Evolutionary conservation across 1,284 basidiomycete genomes (phyloP).

Genomic region (Bjerkandera adusta): DNA sequence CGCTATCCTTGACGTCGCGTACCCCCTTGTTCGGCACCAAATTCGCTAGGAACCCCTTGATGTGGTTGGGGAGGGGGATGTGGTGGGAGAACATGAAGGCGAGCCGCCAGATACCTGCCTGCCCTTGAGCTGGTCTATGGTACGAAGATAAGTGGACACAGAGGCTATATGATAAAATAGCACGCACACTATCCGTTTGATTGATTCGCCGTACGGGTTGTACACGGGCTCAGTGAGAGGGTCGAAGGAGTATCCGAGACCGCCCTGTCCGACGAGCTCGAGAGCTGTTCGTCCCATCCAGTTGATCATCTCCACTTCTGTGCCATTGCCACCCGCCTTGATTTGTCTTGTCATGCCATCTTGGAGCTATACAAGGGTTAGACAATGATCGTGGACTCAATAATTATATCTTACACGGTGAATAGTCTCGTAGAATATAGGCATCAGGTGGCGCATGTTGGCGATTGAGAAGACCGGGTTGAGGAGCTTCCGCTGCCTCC

Average conservation of each 20-base stretch:
- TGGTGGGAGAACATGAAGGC: no score
- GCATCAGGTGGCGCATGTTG: slow-evolving; percentile 25
- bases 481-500: slow-evolving; percentile 26
- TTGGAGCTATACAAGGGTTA: slow-evolving; percentile 20
- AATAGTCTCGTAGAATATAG: slow-evolving; percentile 20
- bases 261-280: slow-evolving; percentile 36
- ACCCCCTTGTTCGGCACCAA: slow-evolving; percentile 30
- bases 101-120: no score
- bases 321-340: slow-evolving; percentile 12
- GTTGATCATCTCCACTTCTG: slow-evolving; percentile 29
- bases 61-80: slow-evolving; percentile 1
- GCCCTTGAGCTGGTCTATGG: background rate
- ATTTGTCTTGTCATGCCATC: slow-evolving; percentile 19
- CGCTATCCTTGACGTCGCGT: slow-evolving; percentile 30
- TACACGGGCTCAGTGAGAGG: slow-evolving; percentile 23
- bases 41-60: slow-evolving; percentile 25
- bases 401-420: background rate
- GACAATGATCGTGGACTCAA: background rate
- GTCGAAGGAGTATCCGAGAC: slow-evolving; percentile 35
- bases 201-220: slow-evolving; percentile 25
- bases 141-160: background rate
- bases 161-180: background rate
- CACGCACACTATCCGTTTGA: slow-evolving; percentile 30
- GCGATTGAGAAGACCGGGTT: slow-evolving; percentile 25
- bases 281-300: slow-evolving; percentile 35